Conservation (phyloP, 148 eudicot genomes). For the Rhododendron ferrugineum region DNA sequence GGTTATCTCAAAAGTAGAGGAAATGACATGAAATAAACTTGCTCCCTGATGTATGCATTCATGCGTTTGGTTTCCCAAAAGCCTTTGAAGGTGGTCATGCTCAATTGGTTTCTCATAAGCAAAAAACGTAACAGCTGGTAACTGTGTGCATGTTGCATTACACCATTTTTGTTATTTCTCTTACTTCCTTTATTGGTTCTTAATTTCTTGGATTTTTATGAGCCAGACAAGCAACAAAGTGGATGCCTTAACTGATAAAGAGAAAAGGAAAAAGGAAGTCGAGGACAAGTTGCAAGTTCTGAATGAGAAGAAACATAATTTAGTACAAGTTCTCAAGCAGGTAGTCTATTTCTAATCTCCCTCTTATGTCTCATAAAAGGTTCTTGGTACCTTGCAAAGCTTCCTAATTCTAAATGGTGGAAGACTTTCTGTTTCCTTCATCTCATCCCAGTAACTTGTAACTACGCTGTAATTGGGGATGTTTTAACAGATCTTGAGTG, state of each 20-base stretch:
- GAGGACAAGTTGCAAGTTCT: conserved; percentile 67
- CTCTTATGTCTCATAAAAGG: neutral
- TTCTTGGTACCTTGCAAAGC: neutral
- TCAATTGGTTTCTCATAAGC: neutral
- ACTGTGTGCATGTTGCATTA: neutral
- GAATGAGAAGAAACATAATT: conserved; percentile 71
- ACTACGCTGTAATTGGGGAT: conserved; percentile 7
- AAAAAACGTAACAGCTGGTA: neutral
- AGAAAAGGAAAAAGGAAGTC: conserved; percentile 63
- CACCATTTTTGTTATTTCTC: neutral
- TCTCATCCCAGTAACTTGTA: neutral
- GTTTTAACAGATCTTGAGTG: conserved; percentile 65
- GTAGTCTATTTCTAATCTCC: conserved; percentile 24
- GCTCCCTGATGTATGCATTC: neutral
- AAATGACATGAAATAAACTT: neutral
- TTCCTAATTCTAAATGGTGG: neutral
- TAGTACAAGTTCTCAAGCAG: conserved; percentile 89
- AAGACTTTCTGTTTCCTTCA: neutral
- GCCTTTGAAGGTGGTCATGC: neutral
- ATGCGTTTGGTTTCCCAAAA: neutral
- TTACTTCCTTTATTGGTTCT: conserved; percentile 1
- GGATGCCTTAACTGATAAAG: conserved; percentile 39
- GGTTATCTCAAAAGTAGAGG: neutral
- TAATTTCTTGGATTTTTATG: conserved; percentile 5
- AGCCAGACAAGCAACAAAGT: conserved; percentile 34